phyloP scores from a whole-genome alignment of 2,329 filamentous ascomycete genomes.

The Chaetothyriales sp. region DNA sequence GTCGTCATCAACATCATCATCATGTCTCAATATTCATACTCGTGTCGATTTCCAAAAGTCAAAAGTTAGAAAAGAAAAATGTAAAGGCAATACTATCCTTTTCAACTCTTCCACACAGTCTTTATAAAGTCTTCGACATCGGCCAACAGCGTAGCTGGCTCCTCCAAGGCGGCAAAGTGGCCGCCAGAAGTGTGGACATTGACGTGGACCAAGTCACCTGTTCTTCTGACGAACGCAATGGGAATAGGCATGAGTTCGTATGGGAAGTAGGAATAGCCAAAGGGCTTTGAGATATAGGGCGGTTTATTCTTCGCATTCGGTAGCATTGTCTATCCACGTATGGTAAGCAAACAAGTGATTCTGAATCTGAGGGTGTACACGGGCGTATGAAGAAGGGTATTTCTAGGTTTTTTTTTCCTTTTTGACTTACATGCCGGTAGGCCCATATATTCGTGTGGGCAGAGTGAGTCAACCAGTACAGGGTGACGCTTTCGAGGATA shows the following conservation, averaged over 20 bases:
- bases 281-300: conserved; percentile 5
- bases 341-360: not conserved
- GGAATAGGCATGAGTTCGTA: conserved; percentile 13
- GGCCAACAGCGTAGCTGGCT: conserved; percentile 28
- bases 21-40: not conserved
- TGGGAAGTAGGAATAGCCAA: conserved; percentile 12
- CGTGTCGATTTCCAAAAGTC: no score
- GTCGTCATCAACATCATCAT: not conserved
- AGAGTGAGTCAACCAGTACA: conserved; percentile 28
- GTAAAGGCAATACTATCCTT: no score
- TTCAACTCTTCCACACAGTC: conserved; percentile 4
- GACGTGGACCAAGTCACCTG: conserved; percentile 12
- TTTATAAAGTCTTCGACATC: conserved; percentile 27
- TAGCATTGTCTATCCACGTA: not conserved
- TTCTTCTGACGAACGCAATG: conserved; percentile 9
- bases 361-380: no score
- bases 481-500: conserved; percentile 22
- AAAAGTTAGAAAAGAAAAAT: no score
- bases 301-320: not conserved
- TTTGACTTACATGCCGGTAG: conserved; percentile 14
- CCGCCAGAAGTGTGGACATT: conserved; percentile 27
- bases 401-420: no score
- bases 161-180: conserved; percentile 37
- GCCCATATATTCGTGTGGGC: conserved; percentile 22
- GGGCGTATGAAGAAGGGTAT: no score